Base-by-base conservation (phyloP, 345 rosid genomes). In the Clausena lansium region DNA sequence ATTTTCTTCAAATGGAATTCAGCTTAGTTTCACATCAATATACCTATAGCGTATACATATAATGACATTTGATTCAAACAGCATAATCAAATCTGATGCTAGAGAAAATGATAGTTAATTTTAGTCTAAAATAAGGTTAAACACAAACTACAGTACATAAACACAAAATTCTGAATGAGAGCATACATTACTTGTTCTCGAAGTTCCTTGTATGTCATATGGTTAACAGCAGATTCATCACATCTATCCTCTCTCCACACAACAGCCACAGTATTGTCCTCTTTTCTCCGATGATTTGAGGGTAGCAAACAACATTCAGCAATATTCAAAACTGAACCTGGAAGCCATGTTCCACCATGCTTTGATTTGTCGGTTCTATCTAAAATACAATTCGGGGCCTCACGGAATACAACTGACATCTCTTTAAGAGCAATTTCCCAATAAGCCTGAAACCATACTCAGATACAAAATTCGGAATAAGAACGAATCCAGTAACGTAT, bases 121-220 rank as follows among this genome's bases (percentile, higher is more conserved):
- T 67, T 20, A 47, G 5, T 22, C 25, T 9, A 32, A 32, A 9
- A 32, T 30, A 54, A 54, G 50, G 17, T 45, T 13, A 45, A 45
- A 45, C 50, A 45, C 15, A 45, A 45, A 45, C 50, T 45, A 45
- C 50, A 55, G 20, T 19, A 36, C 27, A 66, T 54, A 27, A 0
- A 66, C 19, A 65, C 20, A 35, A 52, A 14, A 24, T 75, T 25
- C 13, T 33, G 17, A 19, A 65, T 38, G 27, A 36, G 13, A 77
- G 68, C 96, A 79, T 93, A 95, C 96, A 87, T 92, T 79, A 91
- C 99, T 92, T 82, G 90, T 76, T 88, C 85, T 8, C 96, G 92
- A 52, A 95, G 86, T 75, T 92, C 85, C 77, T 85, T 87, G 9
- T 92, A 68, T 61, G 96, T 92, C 94, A 92, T 74, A 47, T 11